These are phyloP conservation scores for Saccharomycopsis babjevae DNA, from an alignment of 805 yeast genomes.

Conservation along the genomic window DNA sequence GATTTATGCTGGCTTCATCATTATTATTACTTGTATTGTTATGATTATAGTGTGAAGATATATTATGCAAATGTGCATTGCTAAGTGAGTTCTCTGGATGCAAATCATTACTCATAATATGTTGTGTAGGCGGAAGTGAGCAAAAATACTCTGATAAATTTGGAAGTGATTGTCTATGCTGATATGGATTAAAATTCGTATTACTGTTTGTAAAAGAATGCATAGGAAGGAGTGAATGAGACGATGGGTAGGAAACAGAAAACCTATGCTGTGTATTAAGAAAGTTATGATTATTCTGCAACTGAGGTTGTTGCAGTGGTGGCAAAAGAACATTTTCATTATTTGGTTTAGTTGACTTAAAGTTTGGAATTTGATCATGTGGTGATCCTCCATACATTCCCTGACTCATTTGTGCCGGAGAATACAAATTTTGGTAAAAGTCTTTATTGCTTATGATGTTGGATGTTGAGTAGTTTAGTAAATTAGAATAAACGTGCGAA, in stretches of 20 bases:
- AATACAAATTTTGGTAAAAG: not conserved
- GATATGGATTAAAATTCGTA: not conserved
- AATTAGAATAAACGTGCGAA: constrained; percentile 1
- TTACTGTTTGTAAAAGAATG: not conserved
- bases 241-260: not conserved
- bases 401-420: not conserved
- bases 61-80: not conserved
- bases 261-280: not conserved
- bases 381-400: not conserved
- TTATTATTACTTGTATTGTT: not conserved
- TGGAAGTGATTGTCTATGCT: constrained; percentile 4
- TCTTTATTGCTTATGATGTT: not conserved
- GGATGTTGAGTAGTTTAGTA: not conserved
- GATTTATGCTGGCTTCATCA: not conserved
- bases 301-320: not conserved
- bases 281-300: not conserved
- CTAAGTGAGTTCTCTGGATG: not conserved
- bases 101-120: not conserved
- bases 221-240: not conserved
- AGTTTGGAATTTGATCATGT: not conserved
- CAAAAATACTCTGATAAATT: not conserved
- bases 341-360: not conserved
- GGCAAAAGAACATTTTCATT: not conserved
- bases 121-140: not conserved
- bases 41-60: not conserved